Evolutionary conservation across 257 asterid genomes (phyloP), one percentile per base, ranked within the genome.

Genomic region (Solanum dulcamara): DNA sequence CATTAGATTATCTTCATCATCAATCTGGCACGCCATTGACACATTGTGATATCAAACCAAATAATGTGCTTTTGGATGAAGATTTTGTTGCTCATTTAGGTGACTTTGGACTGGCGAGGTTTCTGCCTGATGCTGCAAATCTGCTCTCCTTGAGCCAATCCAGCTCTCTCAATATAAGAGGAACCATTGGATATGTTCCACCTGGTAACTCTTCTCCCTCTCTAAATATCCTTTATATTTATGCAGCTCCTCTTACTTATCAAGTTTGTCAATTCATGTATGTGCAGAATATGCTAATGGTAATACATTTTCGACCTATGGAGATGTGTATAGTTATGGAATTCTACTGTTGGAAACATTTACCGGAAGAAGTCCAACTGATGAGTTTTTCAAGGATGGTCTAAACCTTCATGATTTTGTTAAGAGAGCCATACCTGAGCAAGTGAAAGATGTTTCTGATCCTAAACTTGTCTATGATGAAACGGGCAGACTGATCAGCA

Each of bases 301-400:
- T 17, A 38, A 60, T 32, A 66, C 28, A 6, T 81, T 86, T 67
- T 85, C 93, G 2, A 51, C 89, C 33, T 38, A 13, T 28, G 92
- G 89, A 81, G 90, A 90, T 71, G 89, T 87, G 7, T 87, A 90
- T 74, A 88, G 91, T 82, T 86, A 66, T 22, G 89, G 91, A 32
- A 83, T 89, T 59, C 87, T 89, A 9, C 60, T 88, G 28, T 83
- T 88, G 26, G 89, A 88, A 59, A 10, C 87, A 57, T 84, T 89
- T 62, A 88, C 85, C 1, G 89, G 90, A 38, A 86, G 85, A 84
- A 51, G 90, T 42, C 90, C 90, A 10, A 88, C 86, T 32, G 84
- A 86, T 59, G 87, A 86, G 15, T 75, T 68, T 46, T 89, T 85
- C 35, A 62, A 38, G 26, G 79, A 84, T 38, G 88, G 87, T 6